A percentile compares a stretch with the other conserved stretches of the same genome.
Conservation (phyloP, 129 eudicot species). For the Apium graveolens region DNA sequence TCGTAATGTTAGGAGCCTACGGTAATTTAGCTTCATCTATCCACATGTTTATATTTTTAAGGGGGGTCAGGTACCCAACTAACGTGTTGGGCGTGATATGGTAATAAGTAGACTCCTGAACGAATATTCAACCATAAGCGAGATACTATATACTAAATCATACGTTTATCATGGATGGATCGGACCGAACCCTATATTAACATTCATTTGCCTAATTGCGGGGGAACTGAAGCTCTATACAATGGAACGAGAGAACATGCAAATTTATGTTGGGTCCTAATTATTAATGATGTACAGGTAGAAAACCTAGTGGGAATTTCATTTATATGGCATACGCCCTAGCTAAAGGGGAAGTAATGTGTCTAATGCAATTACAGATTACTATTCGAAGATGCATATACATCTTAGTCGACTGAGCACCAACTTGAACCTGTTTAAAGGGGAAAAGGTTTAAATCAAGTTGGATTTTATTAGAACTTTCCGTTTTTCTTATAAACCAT, state of each 20-base stretch:
- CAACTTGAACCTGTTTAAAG: not conserved
- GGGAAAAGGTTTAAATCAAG: not conserved
- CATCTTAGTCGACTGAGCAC: constrained; percentile 1
- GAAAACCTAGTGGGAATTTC: constrained; percentile 7
- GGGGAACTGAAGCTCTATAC: constrained; percentile 1
- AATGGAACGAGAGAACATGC: constrained; percentile 1
- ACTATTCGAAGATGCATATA: not conserved
- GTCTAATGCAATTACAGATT: constrained; percentile 1
- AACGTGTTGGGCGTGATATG: no score
- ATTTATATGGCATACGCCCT: constrained; percentile 11
- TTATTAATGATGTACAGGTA: not conserved
- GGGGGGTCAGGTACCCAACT: no score
- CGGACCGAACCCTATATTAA: not conserved
- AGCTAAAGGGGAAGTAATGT: not conserved
- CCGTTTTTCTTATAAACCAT: not conserved
- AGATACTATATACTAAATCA: no score
- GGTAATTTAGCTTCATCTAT: not conserved
- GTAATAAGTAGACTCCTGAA: no score
- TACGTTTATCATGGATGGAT: no score
- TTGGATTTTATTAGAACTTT: not conserved
- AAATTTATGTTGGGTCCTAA: not conserved
- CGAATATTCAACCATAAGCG: no score
- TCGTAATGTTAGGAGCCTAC: not conserved
- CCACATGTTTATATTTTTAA: not conserved
- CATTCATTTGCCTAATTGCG: constrained; percentile 7